Conservation (phyloP, 2,329 filamentous ascomycete species). For the Colletotrichum sojae region DNA sequence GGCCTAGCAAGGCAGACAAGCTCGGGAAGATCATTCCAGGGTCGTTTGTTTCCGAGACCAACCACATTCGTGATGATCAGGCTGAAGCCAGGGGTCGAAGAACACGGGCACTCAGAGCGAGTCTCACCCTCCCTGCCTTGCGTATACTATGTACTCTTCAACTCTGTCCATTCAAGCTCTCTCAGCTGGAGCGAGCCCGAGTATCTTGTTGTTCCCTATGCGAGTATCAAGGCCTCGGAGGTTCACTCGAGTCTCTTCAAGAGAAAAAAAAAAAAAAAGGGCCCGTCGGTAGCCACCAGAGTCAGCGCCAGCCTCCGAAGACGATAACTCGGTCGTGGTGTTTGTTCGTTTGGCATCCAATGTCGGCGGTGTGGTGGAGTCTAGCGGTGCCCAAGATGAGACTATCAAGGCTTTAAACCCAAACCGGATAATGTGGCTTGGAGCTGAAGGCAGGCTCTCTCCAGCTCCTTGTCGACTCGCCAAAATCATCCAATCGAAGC, state of each 20-base stretch:
- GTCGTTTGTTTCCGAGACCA: constrained; percentile 6
- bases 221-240: too few species aligned
- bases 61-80: neutral
- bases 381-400: constrained; percentile 29
- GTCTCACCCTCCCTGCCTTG: neutral
- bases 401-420: constrained; percentile 38
- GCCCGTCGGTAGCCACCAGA: neutral
- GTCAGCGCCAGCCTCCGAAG: neutral
- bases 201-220: neutral
- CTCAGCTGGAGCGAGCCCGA: neutral
- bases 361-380: constrained; percentile 38
- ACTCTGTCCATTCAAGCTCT: neutral
- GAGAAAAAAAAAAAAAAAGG: neutral
- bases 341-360: constrained; percentile 8
- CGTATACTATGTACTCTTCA: neutral
- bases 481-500: constrained; percentile 31
- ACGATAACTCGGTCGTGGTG: constrained; percentile 23
- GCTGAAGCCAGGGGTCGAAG: neutral
- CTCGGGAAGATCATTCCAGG: constrained; percentile 4
- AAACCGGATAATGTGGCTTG: constrained; percentile 38
- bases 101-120: neutral
- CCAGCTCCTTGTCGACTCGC: constrained; percentile 31
- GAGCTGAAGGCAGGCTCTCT: constrained; percentile 38
- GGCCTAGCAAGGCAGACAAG: constrained; percentile 33
- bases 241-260: constrained; percentile 4